Conservation (phyloP, 192 early-diverging fungal genomes). For the Umbelopsis sp. region DNA sequence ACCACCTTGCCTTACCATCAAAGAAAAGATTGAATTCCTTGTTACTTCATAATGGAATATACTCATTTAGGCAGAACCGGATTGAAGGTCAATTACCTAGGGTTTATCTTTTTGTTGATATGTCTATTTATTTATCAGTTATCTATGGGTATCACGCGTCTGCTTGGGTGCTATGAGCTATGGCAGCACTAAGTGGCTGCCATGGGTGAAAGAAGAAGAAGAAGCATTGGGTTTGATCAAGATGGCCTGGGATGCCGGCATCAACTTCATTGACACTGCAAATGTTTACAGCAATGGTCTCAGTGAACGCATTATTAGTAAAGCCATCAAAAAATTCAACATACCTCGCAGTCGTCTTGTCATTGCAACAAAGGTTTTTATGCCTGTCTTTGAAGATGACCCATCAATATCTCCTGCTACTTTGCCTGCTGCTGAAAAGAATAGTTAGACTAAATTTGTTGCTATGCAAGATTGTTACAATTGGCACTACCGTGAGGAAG, state of each 20-base stretch:
- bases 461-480: slow-evolving; percentile 54
- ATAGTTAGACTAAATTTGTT: slow-evolving; percentile 50
- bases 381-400: slow-evolving; percentile 43
- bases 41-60: slow-evolving; percentile 16
- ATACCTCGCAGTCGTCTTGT: slow-evolving; percentile 66
- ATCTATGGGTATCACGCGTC: slow-evolving; percentile 39
- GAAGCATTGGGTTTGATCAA: slow-evolving; percentile 44
- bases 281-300: slow-evolving; percentile 44
- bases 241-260: slow-evolving; percentile 65
- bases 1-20: neutral
- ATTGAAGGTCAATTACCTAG: neutral
- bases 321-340: slow-evolving; percentile 35
- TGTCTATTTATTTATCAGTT: neutral
- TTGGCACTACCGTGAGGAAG: slow-evolving; percentile 52
- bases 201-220: slow-evolving; percentile 48
- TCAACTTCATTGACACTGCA: slow-evolving; percentile 81
- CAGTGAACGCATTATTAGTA: slow-evolving; percentile 37
- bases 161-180: slow-evolving; percentile 51
- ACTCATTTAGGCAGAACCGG: slow-evolving; percentile 14
- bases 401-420: too few species aligned
- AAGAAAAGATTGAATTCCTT: neutral
- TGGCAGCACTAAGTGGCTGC: slow-evolving; percentile 37
- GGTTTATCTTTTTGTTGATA: neutral
- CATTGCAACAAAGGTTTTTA: slow-evolving; percentile 72
- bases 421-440: slow-evolving; percentile 50